Evolutionary conservation across 768 basidiomycete genomes (phyloP), one percentile per base, ranked within the genome.

Genomic region (Suillus spraguei): DNA sequence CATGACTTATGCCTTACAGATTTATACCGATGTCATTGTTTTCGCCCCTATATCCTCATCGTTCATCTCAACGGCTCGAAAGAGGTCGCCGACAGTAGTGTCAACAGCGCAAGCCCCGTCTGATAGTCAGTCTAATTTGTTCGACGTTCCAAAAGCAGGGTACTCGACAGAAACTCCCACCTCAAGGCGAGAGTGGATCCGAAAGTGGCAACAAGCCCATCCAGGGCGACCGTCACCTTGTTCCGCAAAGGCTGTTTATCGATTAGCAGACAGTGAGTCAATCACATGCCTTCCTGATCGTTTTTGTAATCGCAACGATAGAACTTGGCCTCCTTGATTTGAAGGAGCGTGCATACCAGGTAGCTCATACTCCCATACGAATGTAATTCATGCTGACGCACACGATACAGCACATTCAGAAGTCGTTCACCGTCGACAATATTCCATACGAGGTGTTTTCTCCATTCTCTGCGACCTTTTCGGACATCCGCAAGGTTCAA

Each of bases 391-490:
- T 59, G 50, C 47, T 44, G 24, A 36, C 55, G 5, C n/a, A 24
- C 6, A 13, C 38, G 60, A 49, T 42, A 39, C 59, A 92, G 85
- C 89, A 94, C 72, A 95, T 96, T 52, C 78, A 87, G 66, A 88
- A 86, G 65, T 87, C 87, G 0, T 82, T 96, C 52, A 88, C 87
- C 0, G 85, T 90, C 14, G 85, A 90, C 16, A 95, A 94, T 73
- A 89, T 95, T 59, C 89, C 91, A 2, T 88, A 90, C 67, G 94
- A 96, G 72, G 87, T 91, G 42, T 96, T 96, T 71, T 92, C 90
- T 13, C 86, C 88, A 0, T 95, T 96, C 77, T 88, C 91, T 6
- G 89, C 90, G 6, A 86, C 87, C 0, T 95, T 92, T 68, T 88
- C 90, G 60, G 89, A 91, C 50, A 87, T 96, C 33, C 81, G 93